These are phyloP conservation scores for Epipyxis sp. DNA, from an alignment of 108 stramenopile genomes.

Conservation along the genomic window DNA sequence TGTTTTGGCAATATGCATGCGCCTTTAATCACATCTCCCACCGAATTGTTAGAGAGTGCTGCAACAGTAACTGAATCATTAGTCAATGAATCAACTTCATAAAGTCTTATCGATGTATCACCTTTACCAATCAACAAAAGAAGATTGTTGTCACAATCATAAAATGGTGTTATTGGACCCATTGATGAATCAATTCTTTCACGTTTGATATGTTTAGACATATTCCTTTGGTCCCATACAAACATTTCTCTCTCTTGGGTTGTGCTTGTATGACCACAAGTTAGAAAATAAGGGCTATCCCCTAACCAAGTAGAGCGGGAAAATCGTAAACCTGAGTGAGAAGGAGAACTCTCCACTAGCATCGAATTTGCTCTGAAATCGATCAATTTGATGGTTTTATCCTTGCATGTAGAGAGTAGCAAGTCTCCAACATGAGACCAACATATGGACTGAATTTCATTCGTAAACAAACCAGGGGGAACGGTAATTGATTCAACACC, in stretches of 20 bases:
- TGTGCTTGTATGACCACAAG: background rate
- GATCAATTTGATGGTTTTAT: background rate
- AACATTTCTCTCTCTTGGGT: background rate
- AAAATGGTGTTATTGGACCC: too few relatives aligned
- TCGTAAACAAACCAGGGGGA: background rate
- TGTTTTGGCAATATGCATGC: too few relatives aligned
- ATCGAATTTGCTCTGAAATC: background rate
- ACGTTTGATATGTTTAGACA: too few relatives aligned
- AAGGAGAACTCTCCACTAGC: background rate
- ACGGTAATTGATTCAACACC: background rate
- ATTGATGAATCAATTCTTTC: too few relatives aligned
- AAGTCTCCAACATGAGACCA: constrained; percentile 15
- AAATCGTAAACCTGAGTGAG: background rate
- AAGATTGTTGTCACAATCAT: too few relatives aligned
- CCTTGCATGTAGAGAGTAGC: background rate
- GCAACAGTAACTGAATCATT: too few relatives aligned
- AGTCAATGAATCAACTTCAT: too few relatives aligned
- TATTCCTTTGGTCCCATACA: background rate
- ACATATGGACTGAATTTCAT: constrained; percentile 1
- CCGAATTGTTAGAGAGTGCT: too few relatives aligned
- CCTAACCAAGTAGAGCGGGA: background rate
- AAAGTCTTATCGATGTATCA: too few relatives aligned
- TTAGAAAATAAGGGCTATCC: background rate
- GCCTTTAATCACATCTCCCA: too few relatives aligned
- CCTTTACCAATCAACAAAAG: too few relatives aligned